Percentiles rank a stretch among this genome's conserved stretches.
Conservation (phyloP, 108 stramenopile species). For the Bacterosira constricta region DNA sequence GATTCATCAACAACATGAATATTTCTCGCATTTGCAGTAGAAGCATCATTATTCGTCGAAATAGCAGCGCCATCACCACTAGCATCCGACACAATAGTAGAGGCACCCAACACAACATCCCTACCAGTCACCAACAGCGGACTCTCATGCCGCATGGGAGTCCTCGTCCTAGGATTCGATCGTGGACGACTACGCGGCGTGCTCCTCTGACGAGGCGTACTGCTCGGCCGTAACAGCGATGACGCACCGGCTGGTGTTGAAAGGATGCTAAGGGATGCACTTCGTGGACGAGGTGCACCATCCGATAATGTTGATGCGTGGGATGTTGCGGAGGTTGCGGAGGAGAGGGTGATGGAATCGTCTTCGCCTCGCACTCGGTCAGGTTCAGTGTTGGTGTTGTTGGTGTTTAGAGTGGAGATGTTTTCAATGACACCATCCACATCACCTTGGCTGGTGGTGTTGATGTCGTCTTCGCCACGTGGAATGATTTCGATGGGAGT, state of each 20-base stretch:
- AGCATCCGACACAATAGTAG: neutral
- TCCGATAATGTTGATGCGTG: constrained; percentile 11
- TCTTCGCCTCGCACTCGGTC: neutral
- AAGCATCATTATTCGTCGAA: neutral
- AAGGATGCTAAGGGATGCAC: neutral
- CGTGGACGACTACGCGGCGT: constrained; percentile 2
- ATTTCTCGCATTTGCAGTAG: too few relatives aligned
- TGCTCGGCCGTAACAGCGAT: neutral
- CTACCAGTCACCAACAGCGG: constrained; percentile 32
- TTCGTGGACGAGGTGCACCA: neutral
- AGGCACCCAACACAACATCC: too few relatives aligned
- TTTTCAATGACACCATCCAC: too few relatives aligned
- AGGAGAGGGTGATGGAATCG: constrained; percentile 6
- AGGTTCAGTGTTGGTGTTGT: too few relatives aligned
- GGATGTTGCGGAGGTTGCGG: constrained; percentile 30
- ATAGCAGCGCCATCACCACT: neutral
- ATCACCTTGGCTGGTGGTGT: too few relatives aligned
- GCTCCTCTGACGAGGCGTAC: neutral
- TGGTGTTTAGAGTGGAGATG: too few relatives aligned
- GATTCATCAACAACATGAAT: too few relatives aligned
- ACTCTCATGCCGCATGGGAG: constrained; percentile 61
- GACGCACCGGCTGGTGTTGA: neutral
- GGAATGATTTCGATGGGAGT: neutral
- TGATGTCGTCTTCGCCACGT: neutral
- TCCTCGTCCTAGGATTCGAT: constrained; percentile 65